These are phyloP conservation scores for Shiraia sp. DNA, from an alignment of 2,329 filamentous ascomycete species.

Conservation along the genomic window DNA sequence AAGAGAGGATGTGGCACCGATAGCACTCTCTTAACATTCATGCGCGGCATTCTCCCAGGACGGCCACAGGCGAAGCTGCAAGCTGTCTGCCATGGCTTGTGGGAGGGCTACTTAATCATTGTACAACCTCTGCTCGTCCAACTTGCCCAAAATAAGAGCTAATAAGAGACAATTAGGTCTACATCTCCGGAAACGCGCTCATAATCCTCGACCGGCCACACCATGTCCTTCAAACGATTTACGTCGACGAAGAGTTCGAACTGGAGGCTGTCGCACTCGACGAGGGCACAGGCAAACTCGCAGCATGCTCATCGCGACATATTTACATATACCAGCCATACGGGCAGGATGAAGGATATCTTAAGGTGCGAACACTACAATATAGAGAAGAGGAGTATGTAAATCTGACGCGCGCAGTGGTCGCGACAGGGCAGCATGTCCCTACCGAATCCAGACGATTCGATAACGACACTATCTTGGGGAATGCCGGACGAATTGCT, in stretches of 20 bases:
- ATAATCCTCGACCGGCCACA: slow-evolving; percentile 77
- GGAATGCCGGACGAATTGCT: slow-evolving; percentile 83
- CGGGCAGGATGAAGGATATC: slow-evolving; percentile 67
- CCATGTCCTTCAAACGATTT: slow-evolving; percentile 84
- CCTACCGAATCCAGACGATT: slow-evolving; percentile 49
- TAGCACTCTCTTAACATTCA: slow-evolving; percentile 41
- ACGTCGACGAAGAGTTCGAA: slow-evolving; percentile 72
- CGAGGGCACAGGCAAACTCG: slow-evolving; percentile 82
- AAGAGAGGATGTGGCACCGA: slow-evolving; percentile 3
- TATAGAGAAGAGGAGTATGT: slow-evolving; percentile 7
- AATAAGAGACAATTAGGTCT: slow-evolving; percentile 60
- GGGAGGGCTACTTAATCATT: slow-evolving; percentile 72
- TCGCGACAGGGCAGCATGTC: slow-evolving; percentile 64
- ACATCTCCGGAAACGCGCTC: slow-evolving; percentile 87
- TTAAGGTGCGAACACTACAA: slow-evolving; percentile 63
- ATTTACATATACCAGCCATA: slow-evolving; percentile 81
- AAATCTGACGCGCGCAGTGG: slow-evolving; percentile 52
- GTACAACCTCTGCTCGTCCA: slow-evolving; percentile 53
- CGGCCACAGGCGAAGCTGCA: slow-evolving; percentile 77
- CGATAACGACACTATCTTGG: slow-evolving; percentile 75
- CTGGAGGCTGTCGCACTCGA: slow-evolving; percentile 82
- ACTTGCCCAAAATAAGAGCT: slow-evolving; percentile 8
- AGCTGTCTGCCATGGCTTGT: slow-evolving; percentile 73
- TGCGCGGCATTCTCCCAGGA: slow-evolving; percentile 80
- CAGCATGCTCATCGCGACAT: slow-evolving; percentile 67